Percentiles rank a stretch among this genome's conserved stretches.
These are phyloP conservation scores for Haplosporangium sp. DNA, from an alignment of 371 early-diverging fungal species.

Conservation along the genomic window DNA sequence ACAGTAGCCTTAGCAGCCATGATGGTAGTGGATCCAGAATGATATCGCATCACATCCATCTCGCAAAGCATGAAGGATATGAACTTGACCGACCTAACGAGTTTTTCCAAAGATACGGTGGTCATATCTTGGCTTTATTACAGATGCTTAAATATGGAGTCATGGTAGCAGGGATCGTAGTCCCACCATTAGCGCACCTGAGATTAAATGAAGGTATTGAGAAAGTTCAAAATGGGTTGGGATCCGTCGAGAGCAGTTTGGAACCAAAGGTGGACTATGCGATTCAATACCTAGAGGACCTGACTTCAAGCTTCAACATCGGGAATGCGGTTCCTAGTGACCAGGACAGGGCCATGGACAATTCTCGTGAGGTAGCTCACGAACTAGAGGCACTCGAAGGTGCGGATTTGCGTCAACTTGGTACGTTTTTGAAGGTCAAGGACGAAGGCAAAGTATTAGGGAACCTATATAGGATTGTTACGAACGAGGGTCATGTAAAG, in stretches of 20 bases:
- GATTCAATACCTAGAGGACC: conserved; percentile 20
- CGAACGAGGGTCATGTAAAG: conserved; percentile 43
- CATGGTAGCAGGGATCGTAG: conserved; percentile 25
- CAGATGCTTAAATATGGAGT: conserved; percentile 36
- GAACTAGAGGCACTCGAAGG: conserved; percentile 37
- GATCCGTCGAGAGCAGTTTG: not conserved
- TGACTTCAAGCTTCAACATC: not conserved
- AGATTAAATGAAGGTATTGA: conserved; percentile 21
- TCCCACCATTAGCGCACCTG: conserved; percentile 23
- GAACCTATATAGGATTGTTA: conserved; percentile 41
- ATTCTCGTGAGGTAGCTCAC: not conserved
- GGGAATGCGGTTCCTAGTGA: not conserved
- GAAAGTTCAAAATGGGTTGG: conserved; percentile 1
- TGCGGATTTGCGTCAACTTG: conserved; percentile 31
- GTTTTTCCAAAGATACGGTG: conserved; percentile 40
- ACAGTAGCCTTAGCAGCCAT: not conserved
- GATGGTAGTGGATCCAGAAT: not conserved
- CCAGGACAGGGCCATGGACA: not conserved
- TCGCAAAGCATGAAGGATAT: conserved; percentile 48
- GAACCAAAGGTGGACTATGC: conserved; percentile 34
- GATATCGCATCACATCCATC: conserved; percentile 31
- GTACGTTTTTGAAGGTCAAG: conserved; percentile 30
- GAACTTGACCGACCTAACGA: conserved; percentile 44
- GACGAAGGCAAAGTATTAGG: conserved; percentile 39
- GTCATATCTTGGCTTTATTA: conserved; percentile 23